Evolutionary conservation across 164 flowering plant genomes (phyloP), one percentile per base, ranked within the genome.

Genomic region (Kingdonia uniflora): DNA sequence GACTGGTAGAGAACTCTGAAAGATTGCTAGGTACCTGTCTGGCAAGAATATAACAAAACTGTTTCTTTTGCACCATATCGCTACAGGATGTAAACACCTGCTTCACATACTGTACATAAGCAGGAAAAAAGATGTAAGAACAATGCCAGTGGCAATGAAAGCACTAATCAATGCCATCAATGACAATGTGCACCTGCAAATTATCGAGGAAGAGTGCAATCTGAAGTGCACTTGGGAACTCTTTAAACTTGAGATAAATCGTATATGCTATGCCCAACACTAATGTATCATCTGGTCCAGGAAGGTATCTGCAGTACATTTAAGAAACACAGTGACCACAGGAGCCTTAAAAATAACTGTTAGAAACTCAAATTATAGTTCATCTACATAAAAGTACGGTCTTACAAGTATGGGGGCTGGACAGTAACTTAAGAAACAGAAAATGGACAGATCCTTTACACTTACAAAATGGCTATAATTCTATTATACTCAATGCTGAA

Each of bases 231-330:
- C 80, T 79, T 12, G 95, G 64, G 61, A 56, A 89, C 58, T 87
- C 97, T 56, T 80, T 76, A 68, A 80, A 89, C 69, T 87, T 89
- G 64, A 82, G 65, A 64, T 89, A 89, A n/a, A 94, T 85, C 50
- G 50, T 56, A 67, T 79, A 80, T 41, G 96, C 96, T 57, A 89
- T 87, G 56, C 86, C 96, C 56, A 94, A 57, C 66, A 83, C 99
- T 57, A 81, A 54, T 62, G 71, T 71, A 70, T 94, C 97, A 79
- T 89, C 99, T n/a, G 99, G 99, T 51, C 95, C 88, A 59, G 96
- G 90, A 60, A 89, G 87, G 65, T 89, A 94, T 68, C 99, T 94
- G 87, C 66, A 73, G 59, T 10, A 51, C 35, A 21, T 22, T 19
- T 53, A 56, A 48, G 2, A 22, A 21, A 21, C 21, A 47, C 15